phyloP scores from a whole-genome alignment of 2,329 filamentous ascomycete genomes.

The Trichophyton equinum region DNA sequence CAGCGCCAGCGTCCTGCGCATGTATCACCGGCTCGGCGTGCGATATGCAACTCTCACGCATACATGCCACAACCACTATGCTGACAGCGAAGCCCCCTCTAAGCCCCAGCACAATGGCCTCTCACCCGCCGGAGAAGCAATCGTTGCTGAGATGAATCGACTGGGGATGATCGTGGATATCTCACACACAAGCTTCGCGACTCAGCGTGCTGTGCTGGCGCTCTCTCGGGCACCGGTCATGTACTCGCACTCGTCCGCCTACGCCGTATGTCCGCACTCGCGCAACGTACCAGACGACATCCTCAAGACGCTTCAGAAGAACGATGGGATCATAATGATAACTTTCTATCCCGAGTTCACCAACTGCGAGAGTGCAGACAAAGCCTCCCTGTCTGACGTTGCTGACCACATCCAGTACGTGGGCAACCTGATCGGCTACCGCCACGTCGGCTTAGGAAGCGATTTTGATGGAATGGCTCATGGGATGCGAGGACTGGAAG shows the following conservation, averaged over 20 bases:
- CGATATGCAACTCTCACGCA: conserved; percentile 90
- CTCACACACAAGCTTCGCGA: conserved; percentile 64
- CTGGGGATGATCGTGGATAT: conserved; percentile 91
- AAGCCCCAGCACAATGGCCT: conserved; percentile 47
- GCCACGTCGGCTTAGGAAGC: conserved; percentile 79
- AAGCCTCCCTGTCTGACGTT: conserved; percentile 64
- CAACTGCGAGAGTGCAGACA: conserved; percentile 51
- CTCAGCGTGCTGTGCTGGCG: conserved; percentile 66
- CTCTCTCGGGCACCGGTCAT: conserved; percentile 73
- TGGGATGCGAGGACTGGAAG: conserved; percentile 59
- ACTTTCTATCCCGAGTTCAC: conserved; percentile 79
- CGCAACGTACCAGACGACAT: conserved; percentile 83
- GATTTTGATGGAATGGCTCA: conserved; percentile 67
- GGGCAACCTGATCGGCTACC: conserved; percentile 69
- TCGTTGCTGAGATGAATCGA: conserved; percentile 85
- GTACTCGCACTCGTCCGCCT: conserved; percentile 76
- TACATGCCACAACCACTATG: conserved; percentile 84
- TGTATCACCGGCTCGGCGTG: conserved; percentile 65
- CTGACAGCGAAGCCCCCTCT: conserved; percentile 59
- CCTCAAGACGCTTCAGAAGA: conserved; percentile 59
- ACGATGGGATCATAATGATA: conserved; percentile 73
- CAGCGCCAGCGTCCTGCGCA: conserved; percentile 51
- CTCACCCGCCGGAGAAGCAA: conserved; percentile 51
- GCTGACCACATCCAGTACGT: conserved; percentile 73
- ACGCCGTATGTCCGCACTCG: conserved; percentile 70